These are phyloP conservation scores for Chernovozyma sophiae-reginae DNA, from an alignment of 1,139 yeast species.

Conservation along the genomic window DNA sequence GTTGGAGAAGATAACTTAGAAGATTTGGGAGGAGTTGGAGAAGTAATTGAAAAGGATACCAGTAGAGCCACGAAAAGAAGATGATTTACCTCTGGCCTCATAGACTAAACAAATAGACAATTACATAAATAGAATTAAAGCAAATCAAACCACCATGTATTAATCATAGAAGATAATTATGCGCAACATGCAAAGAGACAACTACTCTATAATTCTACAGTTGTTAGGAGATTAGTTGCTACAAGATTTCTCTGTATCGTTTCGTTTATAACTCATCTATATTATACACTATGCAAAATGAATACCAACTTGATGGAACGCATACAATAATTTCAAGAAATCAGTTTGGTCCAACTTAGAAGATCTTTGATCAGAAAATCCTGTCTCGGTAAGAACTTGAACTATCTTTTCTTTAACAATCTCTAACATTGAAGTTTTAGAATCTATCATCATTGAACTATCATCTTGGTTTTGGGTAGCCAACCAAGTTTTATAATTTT, in stretches of 20 bases:
- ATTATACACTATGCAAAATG: slow-evolving; percentile 68
- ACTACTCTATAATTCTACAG: too few species aligned
- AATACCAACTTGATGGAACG: slow-evolving; percentile 95
- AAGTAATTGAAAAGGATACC: slow-evolving; percentile 77
- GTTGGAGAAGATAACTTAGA: slow-evolving; percentile 85
- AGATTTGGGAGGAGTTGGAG: slow-evolving; percentile 89
- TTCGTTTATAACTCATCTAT: background rate
- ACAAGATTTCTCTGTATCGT: too few species aligned
- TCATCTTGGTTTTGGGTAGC: slow-evolving; percentile 53
- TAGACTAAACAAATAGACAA: background rate
- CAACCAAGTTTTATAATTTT: slow-evolving; percentile 78
- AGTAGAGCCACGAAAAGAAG: slow-evolving; percentile 43
- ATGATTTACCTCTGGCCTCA: too few species aligned
- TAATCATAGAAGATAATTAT: too few species aligned
- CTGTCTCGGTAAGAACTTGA: slow-evolving; percentile 73
- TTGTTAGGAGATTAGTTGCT: too few species aligned
- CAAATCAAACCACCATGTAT: too few species aligned
- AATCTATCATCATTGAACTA: slow-evolving; percentile 54
- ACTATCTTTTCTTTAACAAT: slow-evolving; percentile 57
- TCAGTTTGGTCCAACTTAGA: slow-evolving; percentile 95
- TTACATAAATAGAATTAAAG: background rate
- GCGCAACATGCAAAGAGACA: too few species aligned
- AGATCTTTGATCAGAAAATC: slow-evolving; percentile 79
- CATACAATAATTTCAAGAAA: slow-evolving; percentile 79
- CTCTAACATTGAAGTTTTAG: slow-evolving; percentile 36